Percentiles rank a stretch among this genome's conserved stretches.
Conservation (phyloP, 225 moss, liverwort and hornwort species). For the Marchantia polymorpha region DNA sequence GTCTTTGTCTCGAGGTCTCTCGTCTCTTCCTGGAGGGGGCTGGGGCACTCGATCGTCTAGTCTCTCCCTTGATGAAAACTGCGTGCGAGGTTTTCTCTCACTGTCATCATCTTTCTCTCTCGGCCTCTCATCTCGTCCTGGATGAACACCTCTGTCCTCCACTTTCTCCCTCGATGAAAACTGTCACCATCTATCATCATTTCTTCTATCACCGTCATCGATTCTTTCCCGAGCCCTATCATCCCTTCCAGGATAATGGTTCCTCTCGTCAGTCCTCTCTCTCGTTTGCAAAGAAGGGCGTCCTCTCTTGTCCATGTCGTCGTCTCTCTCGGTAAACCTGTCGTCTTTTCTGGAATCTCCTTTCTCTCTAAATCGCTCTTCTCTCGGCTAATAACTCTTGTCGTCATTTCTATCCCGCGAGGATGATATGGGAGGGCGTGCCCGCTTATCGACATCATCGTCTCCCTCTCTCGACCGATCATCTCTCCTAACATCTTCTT, state of each 20-base stretch:
- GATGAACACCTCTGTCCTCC: background rate
- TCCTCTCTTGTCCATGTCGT: background rate
- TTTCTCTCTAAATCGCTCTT: conserved; percentile 1
- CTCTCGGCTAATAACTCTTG: background rate
- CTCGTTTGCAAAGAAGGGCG: background rate
- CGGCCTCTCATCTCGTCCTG: background rate
- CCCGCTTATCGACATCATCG: background rate
- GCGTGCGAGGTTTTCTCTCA: background rate
- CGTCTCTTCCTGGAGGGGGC: background rate
- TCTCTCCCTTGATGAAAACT: background rate
- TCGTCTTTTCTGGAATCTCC: background rate
- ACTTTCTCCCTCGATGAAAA: background rate
- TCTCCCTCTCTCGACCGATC: background rate
- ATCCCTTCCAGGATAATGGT: background rate
- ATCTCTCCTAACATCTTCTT: background rate
- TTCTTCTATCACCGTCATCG: background rate
- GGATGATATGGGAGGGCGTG: conserved; percentile 1
- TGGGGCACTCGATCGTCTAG: background rate
- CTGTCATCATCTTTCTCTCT: conserved; percentile 5
- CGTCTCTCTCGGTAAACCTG: background rate
- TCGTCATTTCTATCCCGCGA: background rate
- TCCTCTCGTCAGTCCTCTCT: background rate
- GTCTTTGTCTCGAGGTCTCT: background rate
- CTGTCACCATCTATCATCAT: no score
- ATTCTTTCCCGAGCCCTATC: background rate